Base-by-base conservation (phyloP, 768 basidiomycete species). In the Amanita exitialis region DNA sequence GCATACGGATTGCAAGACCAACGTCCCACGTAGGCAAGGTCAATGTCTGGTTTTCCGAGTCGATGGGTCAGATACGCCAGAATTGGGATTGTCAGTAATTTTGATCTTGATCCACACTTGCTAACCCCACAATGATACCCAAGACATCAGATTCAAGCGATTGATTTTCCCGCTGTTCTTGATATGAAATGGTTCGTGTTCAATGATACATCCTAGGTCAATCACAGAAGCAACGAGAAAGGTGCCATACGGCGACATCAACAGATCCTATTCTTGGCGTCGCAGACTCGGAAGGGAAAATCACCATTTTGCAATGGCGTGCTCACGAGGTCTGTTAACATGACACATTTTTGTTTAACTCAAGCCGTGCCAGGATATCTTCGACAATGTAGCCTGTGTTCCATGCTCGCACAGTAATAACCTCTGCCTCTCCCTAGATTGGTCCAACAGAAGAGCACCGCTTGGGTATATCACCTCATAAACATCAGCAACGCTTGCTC, bases 181-280 rank as follows among this genome's bases (percentile, higher is more conserved):
- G 96, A 99, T 64, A 82, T 92, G 78, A 97, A 97, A 75, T 99
- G 96, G 96, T 93, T 60, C 57, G 54, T 48, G n/a, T 16, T 21
- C 38, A 18, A 8, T 35, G 34, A 16, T 37, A 30, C 15, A 15
- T 42, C n/a, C 21, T 20, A 6, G 32, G 27, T 28, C 30, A 23
- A 49, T 25, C 36, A 21, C 16, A 27, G 32, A 27, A 36, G n/a
- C 18, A 44, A 28, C 6, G 6, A 10, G 21, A 15, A 56, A 86
- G 83, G 86, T 83, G 80, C 58, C 81, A 84, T 64, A 68, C 70
- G 61, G 66, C 67, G 8, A 48, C 62, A 2, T 61, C 70, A 3
- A 62, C 60, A 3, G 55, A 64, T 15, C 73, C 85, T 0, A 52
- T 79, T 3, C 68, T 96, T 6, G 90, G 73, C 7, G 74, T 93